Base-by-base conservation (phyloP, 495 filamentous ascomycete genomes). In the Pseudotulostoma volvatum region DNA sequence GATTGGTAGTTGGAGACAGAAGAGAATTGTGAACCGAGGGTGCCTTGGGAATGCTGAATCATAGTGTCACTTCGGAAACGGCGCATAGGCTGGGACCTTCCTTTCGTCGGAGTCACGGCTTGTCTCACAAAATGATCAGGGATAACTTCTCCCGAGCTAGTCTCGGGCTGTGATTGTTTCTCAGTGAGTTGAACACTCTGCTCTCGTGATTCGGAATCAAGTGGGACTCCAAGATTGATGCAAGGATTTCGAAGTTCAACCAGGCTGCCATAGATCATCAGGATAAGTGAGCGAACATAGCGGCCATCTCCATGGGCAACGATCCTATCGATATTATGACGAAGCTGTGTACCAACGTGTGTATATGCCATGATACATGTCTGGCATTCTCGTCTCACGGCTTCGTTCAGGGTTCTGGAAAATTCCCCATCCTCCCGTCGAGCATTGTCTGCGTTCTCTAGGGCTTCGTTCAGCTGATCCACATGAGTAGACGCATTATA, bases 221-320 rank as follows among this genome's bases (percentile, higher is more conserved):
- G 37, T 18, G 53, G 49, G 38, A 56, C 48, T 17, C 59, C 54
- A 19, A 71, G 56, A 28, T 54, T 57, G 16, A 55, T 49, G 47
- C 66, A 70, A 18, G 67, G 60, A 50, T 73, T 72, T 8, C 63
- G 78, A 35, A 86, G 59, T 52, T 94, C 86, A 46, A 82, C 71
- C 18, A 83, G 68, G 47, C 82, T 81, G 36, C 82, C 81, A 49
- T 81, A 92, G 21, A 90, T 65, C 55, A 80, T 74, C 33, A 86
- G 66, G 64, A 94, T 68, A 40, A 92, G 57, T 0, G 78, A 85
- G 7, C 86, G 76, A 37, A 90, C 74, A 48, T 87, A 86, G 14
- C 79, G 72, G 4, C 78, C 71, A 48, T 93, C 82, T 16, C 73
- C 76, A 43, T 84, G 77, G 38, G 76, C 65, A 18, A 84, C 68